Percentiles rank a stretch among this genome's conserved stretches.
Conservation (phyloP, 495 filamentous ascomycete species). For the Aspergillus carlsbadensis region DNA sequence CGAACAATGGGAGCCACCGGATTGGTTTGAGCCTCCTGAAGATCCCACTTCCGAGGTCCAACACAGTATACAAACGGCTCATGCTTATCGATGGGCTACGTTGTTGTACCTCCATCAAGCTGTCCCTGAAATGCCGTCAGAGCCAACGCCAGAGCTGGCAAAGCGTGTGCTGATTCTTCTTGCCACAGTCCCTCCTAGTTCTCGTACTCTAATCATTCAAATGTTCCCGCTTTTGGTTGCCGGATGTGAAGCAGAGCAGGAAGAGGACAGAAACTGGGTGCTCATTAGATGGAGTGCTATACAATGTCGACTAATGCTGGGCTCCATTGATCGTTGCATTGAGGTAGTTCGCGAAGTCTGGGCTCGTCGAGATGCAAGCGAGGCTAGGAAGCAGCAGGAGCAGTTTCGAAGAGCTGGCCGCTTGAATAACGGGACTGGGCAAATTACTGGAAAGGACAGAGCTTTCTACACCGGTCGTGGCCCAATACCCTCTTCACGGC, state of each 20-base stretch:
- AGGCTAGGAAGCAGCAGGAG: slow-evolving; percentile 31
- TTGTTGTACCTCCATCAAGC: slow-evolving; percentile 76
- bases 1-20: slow-evolving; percentile 63
- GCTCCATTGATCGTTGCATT: slow-evolving; percentile 70
- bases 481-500: slow-evolving; percentile 15
- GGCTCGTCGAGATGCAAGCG: slow-evolving; percentile 56
- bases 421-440: slow-evolving; percentile 14
- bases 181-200: slow-evolving; percentile 61
- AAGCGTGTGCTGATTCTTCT: slow-evolving; percentile 61
- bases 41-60: slow-evolving; percentile 64
- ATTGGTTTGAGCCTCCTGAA: slow-evolving; percentile 59
- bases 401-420: slow-evolving; percentile 12
- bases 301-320: slow-evolving; percentile 64
- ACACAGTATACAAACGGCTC: slow-evolving; percentile 69
- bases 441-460: slow-evolving; percentile 6
- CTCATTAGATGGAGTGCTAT: slow-evolving; percentile 63
- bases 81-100: slow-evolving; percentile 76
- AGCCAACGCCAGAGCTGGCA: slow-evolving; percentile 56
- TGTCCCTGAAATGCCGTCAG: slow-evolving; percentile 70
- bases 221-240: slow-evolving; percentile 75
- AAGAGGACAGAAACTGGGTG: slow-evolving; percentile 69
- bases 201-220: slow-evolving; percentile 69
- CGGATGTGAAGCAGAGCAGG: slow-evolving; percentile 62
- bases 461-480: slow-evolving; percentile 11
- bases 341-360: slow-evolving; percentile 74